phyloP scores from a whole-genome alignment of 1,284 basidiomycete species.

The Cutaneotrichosporon spelunceum region DNA sequence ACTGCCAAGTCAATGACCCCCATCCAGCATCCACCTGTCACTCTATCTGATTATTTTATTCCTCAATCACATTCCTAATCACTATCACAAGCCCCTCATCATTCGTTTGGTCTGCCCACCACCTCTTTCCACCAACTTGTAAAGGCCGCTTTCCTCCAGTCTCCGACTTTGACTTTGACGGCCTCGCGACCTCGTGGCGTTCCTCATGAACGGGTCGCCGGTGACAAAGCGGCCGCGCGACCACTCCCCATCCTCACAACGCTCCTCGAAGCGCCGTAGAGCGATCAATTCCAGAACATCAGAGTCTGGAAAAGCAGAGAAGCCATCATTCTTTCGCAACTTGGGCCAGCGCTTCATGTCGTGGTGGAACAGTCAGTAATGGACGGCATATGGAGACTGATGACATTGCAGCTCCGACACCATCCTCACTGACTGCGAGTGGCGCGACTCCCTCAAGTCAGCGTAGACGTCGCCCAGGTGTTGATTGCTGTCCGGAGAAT shows the following conservation, averaged over 20 bases:
- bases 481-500: not conserved
- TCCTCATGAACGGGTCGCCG: conserved; percentile 8
- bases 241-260: not conserved
- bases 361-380: not conserved
- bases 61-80: not conserved
- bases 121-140: not conserved
- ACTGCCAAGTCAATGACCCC: no score
- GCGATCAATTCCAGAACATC: not conserved
- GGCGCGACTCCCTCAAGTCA: not conserved
- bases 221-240: conserved; percentile 6
- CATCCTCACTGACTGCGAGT: not conserved
- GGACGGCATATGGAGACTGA: not conserved
- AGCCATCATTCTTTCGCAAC: not conserved
- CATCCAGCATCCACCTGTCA: not conserved
- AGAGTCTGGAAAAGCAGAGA: not conserved
- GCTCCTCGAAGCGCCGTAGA: not conserved
- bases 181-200: not conserved
- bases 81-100: no score
- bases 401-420: not conserved
- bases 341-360: not conserved
- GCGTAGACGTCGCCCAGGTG: not conserved
- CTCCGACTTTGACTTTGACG: not conserved
- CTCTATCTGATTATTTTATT: not conserved
- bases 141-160: not conserved
- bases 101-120: not conserved